phyloP scores from a whole-genome alignment of 192 early-diverging fungal genomes.

The Polychytrium aggregatum region DNA sequence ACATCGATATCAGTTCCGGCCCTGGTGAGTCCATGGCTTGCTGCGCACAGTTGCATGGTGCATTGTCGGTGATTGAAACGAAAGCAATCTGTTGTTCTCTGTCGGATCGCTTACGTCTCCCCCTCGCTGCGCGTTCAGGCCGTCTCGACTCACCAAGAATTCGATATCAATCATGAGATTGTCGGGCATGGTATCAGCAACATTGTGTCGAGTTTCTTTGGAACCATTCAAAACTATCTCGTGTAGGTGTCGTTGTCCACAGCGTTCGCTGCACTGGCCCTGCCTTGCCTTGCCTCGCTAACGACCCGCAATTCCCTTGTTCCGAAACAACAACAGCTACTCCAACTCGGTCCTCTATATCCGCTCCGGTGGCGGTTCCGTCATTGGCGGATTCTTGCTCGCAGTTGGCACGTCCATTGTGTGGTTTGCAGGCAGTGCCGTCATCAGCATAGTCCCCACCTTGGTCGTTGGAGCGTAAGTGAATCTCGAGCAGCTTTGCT shows the following conservation, averaged over 20 bases:
- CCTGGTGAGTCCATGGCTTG: too few relatives aligned
- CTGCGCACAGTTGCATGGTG: too few relatives aligned
- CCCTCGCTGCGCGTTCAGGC: slow-evolving; percentile 68
- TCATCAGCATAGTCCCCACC: slow-evolving; percentile 86
- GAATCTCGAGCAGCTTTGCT: background rate
- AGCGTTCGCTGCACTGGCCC: too few relatives aligned
- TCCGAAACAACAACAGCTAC: slow-evolving; percentile 79
- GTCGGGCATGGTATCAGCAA: slow-evolving; percentile 89
- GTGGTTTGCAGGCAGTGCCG: slow-evolving; percentile 71
- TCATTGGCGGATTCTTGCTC: slow-evolving; percentile 77
- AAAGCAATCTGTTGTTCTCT: too few relatives aligned
- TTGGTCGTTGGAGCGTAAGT: slow-evolving; percentile 77
- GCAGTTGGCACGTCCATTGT: slow-evolving; percentile 58
- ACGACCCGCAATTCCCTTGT: background rate
- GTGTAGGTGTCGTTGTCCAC: too few relatives aligned
- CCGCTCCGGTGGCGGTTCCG: slow-evolving; percentile 78
- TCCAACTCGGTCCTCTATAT: slow-evolving; percentile 88
- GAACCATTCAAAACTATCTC: slow-evolving; percentile 60
- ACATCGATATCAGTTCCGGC: too few relatives aligned
- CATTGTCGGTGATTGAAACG: too few relatives aligned
- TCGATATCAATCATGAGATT: slow-evolving; percentile 89
- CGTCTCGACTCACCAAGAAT: slow-evolving; percentile 77
- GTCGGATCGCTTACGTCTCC: too few relatives aligned
- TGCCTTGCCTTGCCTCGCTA: too few relatives aligned
- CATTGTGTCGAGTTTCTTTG: slow-evolving; percentile 63